Base-by-base conservation (phyloP, 2,329 filamentous ascomycete species). In the Arthrobotrys iridis region DNA sequence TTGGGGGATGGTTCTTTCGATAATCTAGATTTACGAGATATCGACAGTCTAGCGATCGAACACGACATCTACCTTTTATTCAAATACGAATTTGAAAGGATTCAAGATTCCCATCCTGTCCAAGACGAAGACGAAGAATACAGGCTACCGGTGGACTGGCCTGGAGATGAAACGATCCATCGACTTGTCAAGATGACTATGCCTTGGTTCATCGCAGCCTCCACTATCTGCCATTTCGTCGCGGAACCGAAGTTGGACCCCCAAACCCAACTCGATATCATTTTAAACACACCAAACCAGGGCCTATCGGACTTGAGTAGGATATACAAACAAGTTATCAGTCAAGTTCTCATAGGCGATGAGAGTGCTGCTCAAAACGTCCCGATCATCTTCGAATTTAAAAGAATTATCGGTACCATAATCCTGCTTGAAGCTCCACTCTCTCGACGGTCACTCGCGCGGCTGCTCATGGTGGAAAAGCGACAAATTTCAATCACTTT, bases 51-150 rank as follows among this genome's bases (percentile, higher is more conserved):
- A 2, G 22, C 15, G 22, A 33, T 52, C 1, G 2, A 52, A 52
- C n/a, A 11, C 8, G 46, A 52, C 11, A 52, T 52, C 28, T n/a
- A 18, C 2, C 22, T 52, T 18, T 52, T 52, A 22, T 40, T 57
- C 1, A 8, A 57, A 18, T 15, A 57, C 11, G 15, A 24, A 77
- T 85, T 1, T 81, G 79, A 33, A 72, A 79, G 70, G 77, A 84
- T 64, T n/a, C n/a, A n/a, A n/a, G n/a, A n/a, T n/a, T n/a, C n/a
- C n/a, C n/a, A n/a, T n/a, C n/a, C n/a, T n/a, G n/a, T n/a, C 22
- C 22, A 52, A 52, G 15, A 28, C 22, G 24, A 52, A 13, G 28
- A 82, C 22, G 3, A 20, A 40, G 15, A 2, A 35, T 24, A 20
- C 13, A 15, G n/a, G 35, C 30, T 57, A 4, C 30, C 30, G 11